These are phyloP conservation scores for Vitrella brassicaformis DNA, from an alignment of 73 alveolate species.

Conservation along the genomic window DNA sequence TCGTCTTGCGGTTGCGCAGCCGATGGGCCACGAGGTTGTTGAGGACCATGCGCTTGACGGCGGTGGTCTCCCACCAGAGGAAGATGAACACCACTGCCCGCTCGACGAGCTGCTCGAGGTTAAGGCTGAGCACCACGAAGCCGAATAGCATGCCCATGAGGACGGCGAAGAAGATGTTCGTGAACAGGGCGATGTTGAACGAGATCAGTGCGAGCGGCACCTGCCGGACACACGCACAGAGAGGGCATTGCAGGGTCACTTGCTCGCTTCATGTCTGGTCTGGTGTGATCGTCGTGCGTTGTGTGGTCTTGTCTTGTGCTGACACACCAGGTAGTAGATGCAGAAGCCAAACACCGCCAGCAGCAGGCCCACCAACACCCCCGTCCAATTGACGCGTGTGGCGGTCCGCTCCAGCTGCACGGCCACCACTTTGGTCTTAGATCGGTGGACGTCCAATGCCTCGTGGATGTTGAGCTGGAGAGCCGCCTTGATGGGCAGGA, in stretches of 20 bases:
- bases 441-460: constrained; percentile 52
- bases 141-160: constrained; percentile 84
- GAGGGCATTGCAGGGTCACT: too few species aligned
- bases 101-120: constrained; percentile 65
- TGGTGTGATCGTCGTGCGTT: too few species aligned
- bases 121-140: constrained; percentile 71
- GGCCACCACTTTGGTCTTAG: constrained; percentile 3
- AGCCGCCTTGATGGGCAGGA: constrained; percentile 53
- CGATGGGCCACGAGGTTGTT: constrained; percentile 88
- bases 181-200: constrained; percentile 65
- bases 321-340: constrained; percentile 79
- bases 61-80: constrained; percentile 64
- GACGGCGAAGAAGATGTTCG: constrained; percentile 77
- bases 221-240: too few species aligned
- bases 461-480: constrained; percentile 46
- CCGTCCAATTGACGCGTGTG: neutral
- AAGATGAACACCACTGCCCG: constrained; percentile 50
- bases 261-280: too few species aligned
- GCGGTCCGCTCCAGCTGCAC: neutral
- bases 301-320: too few species aligned
- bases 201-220: constrained; percentile 82
- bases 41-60: constrained; percentile 64
- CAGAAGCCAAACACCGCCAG: constrained; percentile 84
- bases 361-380: constrained; percentile 47
- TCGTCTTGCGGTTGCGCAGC: constrained; percentile 80